Percentiles rank a stretch among this genome's conserved stretches.
Conservation (phyloP, 164 flowering plant species). For the Houttuynia cordata region DNA sequence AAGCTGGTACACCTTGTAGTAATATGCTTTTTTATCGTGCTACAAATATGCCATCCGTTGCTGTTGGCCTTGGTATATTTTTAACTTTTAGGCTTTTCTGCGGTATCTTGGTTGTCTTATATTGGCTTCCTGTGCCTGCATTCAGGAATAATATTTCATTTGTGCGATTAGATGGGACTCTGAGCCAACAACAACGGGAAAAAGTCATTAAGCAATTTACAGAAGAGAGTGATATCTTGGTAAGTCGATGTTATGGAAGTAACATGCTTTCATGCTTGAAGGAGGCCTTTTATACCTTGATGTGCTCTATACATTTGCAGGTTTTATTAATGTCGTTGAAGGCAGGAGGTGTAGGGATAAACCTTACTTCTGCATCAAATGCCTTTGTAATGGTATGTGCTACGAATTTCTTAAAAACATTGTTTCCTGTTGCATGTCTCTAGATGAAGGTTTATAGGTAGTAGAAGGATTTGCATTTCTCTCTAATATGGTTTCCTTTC, state of each 20-base stretch:
- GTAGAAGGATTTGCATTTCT: no score
- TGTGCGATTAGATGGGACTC: constrained; percentile 88
- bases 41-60: no score
- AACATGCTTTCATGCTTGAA: background rate
- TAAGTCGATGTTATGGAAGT: constrained; percentile 13
- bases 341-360: constrained; percentile 99
- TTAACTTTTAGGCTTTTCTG: background rate
- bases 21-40: no score
- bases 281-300: background rate
- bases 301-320: constrained; percentile 18
- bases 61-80: background rate
- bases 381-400: constrained; percentile 78
- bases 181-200: constrained; percentile 85
- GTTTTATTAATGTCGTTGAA: constrained; percentile 87
- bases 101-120: background rate
- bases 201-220: constrained; percentile 75
- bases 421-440: no score
- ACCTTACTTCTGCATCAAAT: constrained; percentile 88
- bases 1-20: no score
- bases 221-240: constrained; percentile 67
- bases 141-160: constrained; percentile 63
- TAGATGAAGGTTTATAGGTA: no score
- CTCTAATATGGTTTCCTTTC: no score
- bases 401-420: background rate
- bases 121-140: background rate